These are phyloP conservation scores for Canna indica DNA, from an alignment of 176 grass and related monocot species.

Conservation along the genomic window DNA sequence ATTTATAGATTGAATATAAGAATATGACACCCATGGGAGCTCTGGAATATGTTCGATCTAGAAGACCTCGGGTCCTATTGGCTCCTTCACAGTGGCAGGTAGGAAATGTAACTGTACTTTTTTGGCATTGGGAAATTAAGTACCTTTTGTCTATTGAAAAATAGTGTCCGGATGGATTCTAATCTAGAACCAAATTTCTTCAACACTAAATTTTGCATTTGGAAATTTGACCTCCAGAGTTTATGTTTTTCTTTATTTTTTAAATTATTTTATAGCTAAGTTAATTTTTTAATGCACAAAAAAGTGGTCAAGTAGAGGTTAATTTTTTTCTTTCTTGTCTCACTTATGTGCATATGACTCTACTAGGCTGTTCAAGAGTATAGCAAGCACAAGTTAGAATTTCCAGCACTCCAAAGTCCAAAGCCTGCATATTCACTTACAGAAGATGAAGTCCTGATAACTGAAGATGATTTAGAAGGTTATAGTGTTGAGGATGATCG, in stretches of 20 bases:
- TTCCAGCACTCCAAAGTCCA: constrained; percentile 24
- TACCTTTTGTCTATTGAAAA: neutral
- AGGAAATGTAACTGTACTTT: constrained; percentile 1
- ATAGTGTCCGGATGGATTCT: too few species aligned
- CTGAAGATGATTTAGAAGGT: constrained; percentile 3
- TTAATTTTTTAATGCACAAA: neutral
- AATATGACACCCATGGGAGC: constrained; percentile 72
- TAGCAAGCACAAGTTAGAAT: constrained; percentile 29
- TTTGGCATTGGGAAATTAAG: neutral
- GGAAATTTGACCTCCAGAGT: neutral
- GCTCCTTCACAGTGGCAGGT: constrained; percentile 85
- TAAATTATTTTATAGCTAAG: neutral
- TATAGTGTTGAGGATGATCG: neutral
- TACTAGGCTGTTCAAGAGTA: constrained; percentile 68
- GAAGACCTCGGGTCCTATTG: constrained; percentile 79
- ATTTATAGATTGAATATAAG: constrained; percentile 67
- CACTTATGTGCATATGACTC: neutral
- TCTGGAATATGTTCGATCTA: constrained; percentile 72
- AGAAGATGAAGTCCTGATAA: neutral
- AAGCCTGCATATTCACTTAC: constrained; percentile 15
- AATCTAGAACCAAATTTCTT: too few species aligned
- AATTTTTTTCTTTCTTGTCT: neutral
- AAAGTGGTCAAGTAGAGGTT: neutral
- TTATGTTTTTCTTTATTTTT: neutral
- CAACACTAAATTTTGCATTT: too few species aligned